These are phyloP conservation scores for Wallacemonas rigidus DNA, from an alignment of 208 protist genomes.

Conservation along the genomic window DNA sequence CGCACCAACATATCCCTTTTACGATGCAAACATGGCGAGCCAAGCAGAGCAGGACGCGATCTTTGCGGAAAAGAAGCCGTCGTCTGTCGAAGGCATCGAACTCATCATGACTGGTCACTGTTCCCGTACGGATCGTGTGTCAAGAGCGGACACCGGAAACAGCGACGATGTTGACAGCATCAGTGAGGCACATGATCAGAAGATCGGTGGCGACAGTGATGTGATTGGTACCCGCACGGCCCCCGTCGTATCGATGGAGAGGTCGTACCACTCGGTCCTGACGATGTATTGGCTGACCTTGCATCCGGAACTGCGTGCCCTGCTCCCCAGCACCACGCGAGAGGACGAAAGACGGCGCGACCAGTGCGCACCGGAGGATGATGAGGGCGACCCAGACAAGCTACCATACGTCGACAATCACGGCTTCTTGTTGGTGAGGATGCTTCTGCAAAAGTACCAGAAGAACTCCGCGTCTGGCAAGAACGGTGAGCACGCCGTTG, in stretches of 20 bases:
- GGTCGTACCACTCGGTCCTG: slow-evolving; percentile 34
- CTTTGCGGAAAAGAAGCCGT: slow-evolving; percentile 16
- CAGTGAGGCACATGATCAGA: no score
- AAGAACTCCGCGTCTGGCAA: slow-evolving; percentile 20
- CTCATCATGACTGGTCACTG: slow-evolving; percentile 41
- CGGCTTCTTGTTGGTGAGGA: slow-evolving; percentile 49
- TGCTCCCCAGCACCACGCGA: slow-evolving; percentile 38
- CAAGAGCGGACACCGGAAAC: no score
- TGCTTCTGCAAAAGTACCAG: slow-evolving; percentile 51
- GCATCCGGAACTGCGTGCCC: slow-evolving; percentile 30
- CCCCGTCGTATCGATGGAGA: neutral
- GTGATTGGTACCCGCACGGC: no score
- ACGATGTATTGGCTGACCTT: slow-evolving; percentile 40
- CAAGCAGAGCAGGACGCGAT: slow-evolving; percentile 26
- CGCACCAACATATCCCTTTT: slow-evolving; percentile 45
- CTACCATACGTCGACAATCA: slow-evolving; percentile 49
- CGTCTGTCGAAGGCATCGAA: slow-evolving; percentile 24
- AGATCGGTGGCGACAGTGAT: no score
- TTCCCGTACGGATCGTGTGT: neutral
- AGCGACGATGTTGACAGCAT: no score
- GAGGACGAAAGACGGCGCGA: slow-evolving; percentile 21
- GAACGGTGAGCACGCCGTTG: slow-evolving; percentile 42
- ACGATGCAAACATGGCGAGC: neutral
- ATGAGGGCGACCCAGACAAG: slow-evolving; percentile 1
- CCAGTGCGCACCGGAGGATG: slow-evolving; percentile 1